phyloP scores from a whole-genome alignment of 495 filamentous ascomycete species.

The Tuber indicum region DNA sequence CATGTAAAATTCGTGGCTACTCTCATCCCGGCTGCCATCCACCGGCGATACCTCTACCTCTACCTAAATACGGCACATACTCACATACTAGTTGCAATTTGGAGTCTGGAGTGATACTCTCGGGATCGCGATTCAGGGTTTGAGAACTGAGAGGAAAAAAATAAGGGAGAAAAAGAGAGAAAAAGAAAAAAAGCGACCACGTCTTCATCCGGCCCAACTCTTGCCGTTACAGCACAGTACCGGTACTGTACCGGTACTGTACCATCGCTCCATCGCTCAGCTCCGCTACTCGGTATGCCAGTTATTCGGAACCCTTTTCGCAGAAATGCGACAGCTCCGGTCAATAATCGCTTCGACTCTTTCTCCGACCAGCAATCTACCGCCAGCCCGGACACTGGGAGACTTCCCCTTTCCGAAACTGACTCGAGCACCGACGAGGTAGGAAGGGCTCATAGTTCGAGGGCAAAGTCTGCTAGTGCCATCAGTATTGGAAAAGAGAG shows the following conservation, averaged over 20 bases:
- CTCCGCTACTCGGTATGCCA: conserved; percentile 29
- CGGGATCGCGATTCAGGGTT: background rate
- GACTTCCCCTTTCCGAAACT: conserved; percentile 18
- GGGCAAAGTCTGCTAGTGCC: conserved; percentile 19
- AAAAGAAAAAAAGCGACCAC: background rate
- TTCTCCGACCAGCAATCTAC: conserved; percentile 6
- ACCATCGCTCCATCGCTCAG: conserved; percentile 11
- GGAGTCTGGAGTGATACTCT: conserved; percentile 1
- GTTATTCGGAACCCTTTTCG: conserved; percentile 42
- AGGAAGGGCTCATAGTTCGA: background rate
- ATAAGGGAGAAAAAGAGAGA: background rate
- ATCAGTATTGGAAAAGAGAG: conserved; percentile 35
- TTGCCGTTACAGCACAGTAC: background rate
- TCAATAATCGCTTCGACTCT: conserved; percentile 24
- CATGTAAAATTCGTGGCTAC: conserved; percentile 12
- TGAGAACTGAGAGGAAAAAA: background rate
- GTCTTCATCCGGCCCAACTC: background rate
- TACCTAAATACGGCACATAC: background rate
- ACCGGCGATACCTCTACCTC: conserved; percentile 20
- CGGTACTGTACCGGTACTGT: no score
- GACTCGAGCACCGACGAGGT: conserved; percentile 11
- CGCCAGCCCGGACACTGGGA: conserved; percentile 18
- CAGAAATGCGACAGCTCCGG: conserved; percentile 22
- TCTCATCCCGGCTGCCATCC: conserved; percentile 21
- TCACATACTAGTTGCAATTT: background rate